phyloP scores from a whole-genome alignment of 2,329 filamentous ascomycete genomes.

The Diplodia corticola region DNA sequence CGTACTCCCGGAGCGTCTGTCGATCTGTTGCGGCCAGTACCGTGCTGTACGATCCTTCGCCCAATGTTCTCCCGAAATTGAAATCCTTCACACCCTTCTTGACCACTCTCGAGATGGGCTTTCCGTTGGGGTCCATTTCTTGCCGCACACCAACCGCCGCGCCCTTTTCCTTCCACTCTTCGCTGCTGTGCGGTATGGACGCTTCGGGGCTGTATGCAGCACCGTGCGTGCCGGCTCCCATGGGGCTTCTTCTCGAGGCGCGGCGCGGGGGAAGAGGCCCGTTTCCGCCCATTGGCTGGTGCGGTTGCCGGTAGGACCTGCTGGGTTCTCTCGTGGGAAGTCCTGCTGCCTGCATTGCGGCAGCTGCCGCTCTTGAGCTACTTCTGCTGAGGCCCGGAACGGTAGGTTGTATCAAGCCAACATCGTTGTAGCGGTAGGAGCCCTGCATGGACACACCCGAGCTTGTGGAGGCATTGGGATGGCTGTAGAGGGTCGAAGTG shows the following conservation, averaged over 20 bases:
- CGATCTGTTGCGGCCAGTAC: constrained; percentile 91
- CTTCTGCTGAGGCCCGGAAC: constrained; percentile 59
- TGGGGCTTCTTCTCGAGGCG: constrained; percentile 70
- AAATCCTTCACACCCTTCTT: constrained; percentile 99
- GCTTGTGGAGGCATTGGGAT: constrained; percentile 49
- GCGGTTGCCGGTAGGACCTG: constrained; percentile 64
- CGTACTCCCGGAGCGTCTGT: constrained; percentile 92
- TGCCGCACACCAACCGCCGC: constrained; percentile 81
- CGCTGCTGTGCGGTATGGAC: constrained; percentile 65
- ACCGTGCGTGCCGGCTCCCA: constrained; percentile 44
- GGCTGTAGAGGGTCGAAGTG: constrained; percentile 50
- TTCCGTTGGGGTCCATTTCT: constrained; percentile 82
- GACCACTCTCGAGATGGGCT: constrained; percentile 76
- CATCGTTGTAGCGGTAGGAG: constrained; percentile 51
- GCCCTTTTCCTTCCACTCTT: constrained; percentile 94
- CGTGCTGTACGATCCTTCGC: constrained; percentile 97
- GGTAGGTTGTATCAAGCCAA: constrained; percentile 37
- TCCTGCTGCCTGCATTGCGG: constrained; percentile 57
- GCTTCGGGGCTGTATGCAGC: constrained; percentile 61
- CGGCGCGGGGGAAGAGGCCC: constrained; percentile 71
- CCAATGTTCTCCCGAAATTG: constrained; percentile 83
- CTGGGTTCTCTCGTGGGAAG: constrained; percentile 68
- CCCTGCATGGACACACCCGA: constrained; percentile 40
- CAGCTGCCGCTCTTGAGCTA: constrained; percentile 63
- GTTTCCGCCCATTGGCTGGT: constrained; percentile 56